Evolutionary conservation across 225 moss, liverwort and hornwort genomes (phyloP), one percentile per base, ranked within the genome.

Genomic region (Polytrichum commune): DNA sequence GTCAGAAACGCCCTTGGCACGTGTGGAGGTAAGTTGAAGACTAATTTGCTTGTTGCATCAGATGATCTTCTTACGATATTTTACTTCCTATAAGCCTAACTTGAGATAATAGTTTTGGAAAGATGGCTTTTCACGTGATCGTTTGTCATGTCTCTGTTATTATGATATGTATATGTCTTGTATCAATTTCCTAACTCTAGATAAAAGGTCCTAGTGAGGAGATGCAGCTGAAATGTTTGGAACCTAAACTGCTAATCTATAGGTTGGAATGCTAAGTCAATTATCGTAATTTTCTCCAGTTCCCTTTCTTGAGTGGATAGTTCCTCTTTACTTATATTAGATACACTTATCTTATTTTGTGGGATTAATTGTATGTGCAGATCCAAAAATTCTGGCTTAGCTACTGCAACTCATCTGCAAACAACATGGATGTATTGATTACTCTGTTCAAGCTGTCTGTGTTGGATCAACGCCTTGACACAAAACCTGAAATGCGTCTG

Each of bases 401-500:
- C 78, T 97, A 92, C 76, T 94, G 89, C 83, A 94, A 80, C 71
- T 90, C 97, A 29, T 90, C 92, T 76, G 76, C 88, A 4, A 84
- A 76, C 58, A 94, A 87, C 29, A 92, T 94, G 94, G 93, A 92
- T 73, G 70, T 91, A 20, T 89, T 94, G 74, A 81, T 94, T 30
- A 91, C 91, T 54, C 55, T 94, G 66, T 92, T 94, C 29, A 97
- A 90, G 79, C 60, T 97, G 16, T 97, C 97, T 35, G 91, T 97
- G 57, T 73, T 97, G 65, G 97, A 97, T 84, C 91, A 94, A 69
- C 89, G 97, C 64, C 77, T 85, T 67, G 97, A 94, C 68, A 97
- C 97, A 61, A 92, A 88, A 75, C 92, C 97, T 68, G 97, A 97
- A 66, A 94, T 97, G 94, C 91, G 97, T 29, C 73, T 97, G 79